Conservation (phyloP, 257 asterid genomes). For the Solanum infundibuliforme region DNA sequence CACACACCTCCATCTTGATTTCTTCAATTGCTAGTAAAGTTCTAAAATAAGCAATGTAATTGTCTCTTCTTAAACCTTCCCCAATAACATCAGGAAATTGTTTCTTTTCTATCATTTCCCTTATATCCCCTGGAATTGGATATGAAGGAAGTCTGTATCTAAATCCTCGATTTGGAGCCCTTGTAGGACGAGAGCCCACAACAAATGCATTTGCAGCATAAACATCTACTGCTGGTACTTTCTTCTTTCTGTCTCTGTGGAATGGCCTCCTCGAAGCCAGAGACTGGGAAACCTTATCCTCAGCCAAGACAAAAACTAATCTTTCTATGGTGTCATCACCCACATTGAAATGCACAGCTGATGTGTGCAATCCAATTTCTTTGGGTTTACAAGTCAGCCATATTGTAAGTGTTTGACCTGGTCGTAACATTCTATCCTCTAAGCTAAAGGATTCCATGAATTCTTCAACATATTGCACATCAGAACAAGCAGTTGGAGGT, state of each 20-base stretch:
- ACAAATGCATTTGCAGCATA: constrained; percentile 30
- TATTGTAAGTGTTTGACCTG: constrained; percentile 35
- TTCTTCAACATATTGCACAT: constrained; percentile 30
- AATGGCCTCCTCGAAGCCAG: constrained; percentile 59
- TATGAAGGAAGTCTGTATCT: constrained; percentile 25
- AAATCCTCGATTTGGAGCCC: constrained; percentile 17
- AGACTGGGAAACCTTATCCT: constrained; percentile 69
- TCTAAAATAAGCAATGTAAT: constrained; percentile 47
- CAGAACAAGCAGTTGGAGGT: constrained; percentile 66
- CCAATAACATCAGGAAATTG: constrained; percentile 50
- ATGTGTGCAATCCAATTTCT: constrained; percentile 63
- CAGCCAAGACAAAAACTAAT: constrained; percentile 62
- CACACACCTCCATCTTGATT: constrained; percentile 78
- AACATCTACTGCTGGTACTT: constrained; percentile 24
- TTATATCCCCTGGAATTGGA: constrained; percentile 45
- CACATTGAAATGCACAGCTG: constrained; percentile 68
- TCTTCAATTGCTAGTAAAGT: constrained; percentile 76
- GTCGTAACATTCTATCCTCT: constrained; percentile 54
- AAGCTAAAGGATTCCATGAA: constrained; percentile 50
- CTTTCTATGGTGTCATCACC: constrained; percentile 77
- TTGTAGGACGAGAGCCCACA: constrained; percentile 58
- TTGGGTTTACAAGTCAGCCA: constrained; percentile 95
- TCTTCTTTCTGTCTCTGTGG: constrained; percentile 43
- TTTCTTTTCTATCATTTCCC: constrained; percentile 34
- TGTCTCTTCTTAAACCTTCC: constrained; percentile 35